Conservation (phyloP, 1,284 basidiomycete species). For the Mycena citricolor region DNA sequence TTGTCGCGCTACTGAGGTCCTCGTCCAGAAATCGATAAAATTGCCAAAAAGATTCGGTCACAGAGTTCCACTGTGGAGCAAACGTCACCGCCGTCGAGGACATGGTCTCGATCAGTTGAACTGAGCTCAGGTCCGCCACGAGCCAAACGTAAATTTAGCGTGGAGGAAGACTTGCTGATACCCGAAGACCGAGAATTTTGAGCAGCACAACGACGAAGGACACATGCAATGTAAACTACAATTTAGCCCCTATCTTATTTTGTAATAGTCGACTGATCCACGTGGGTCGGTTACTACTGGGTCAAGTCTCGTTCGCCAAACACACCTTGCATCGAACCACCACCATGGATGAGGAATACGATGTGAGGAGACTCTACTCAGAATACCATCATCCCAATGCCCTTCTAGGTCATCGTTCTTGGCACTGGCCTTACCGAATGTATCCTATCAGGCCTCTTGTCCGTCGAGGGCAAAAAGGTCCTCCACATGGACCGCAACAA, state of each 20-base stretch:
- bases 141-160: slow-evolving; percentile 35
- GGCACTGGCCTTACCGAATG: slow-evolving; percentile 98
- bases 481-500: slow-evolving; percentile 99
- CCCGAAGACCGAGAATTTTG: too few relatives aligned
- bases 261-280: too few relatives aligned
- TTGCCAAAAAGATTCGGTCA: slow-evolving; percentile 41
- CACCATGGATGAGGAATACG: slow-evolving; percentile 88
- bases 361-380: slow-evolving; percentile 49
- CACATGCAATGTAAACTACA: too few relatives aligned
- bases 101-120: too few relatives aligned
- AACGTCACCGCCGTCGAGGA: slow-evolving; percentile 5
- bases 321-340: slow-evolving; percentile 12
- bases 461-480: slow-evolving; percentile 99
- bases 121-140: slow-evolving; percentile 22
- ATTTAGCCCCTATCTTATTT: slow-evolving; percentile 19
- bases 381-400: slow-evolving; percentile 27
- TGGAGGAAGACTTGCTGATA: slow-evolving; percentile 29
- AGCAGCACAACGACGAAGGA: slow-evolving; percentile 26
- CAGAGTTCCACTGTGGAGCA: slow-evolving; percentile 13
- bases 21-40: slow-evolving; percentile 33
- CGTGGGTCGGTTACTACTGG: slow-evolving; percentile 10
- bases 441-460: slow-evolving; percentile 94
- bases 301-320: too few relatives aligned
- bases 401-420: slow-evolving; percentile 80
- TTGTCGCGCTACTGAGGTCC: slow-evolving; percentile 10